Evolutionary conservation across 768 basidiomycete species (phyloP).

Genomic region (Mycena alexandri): DNA sequence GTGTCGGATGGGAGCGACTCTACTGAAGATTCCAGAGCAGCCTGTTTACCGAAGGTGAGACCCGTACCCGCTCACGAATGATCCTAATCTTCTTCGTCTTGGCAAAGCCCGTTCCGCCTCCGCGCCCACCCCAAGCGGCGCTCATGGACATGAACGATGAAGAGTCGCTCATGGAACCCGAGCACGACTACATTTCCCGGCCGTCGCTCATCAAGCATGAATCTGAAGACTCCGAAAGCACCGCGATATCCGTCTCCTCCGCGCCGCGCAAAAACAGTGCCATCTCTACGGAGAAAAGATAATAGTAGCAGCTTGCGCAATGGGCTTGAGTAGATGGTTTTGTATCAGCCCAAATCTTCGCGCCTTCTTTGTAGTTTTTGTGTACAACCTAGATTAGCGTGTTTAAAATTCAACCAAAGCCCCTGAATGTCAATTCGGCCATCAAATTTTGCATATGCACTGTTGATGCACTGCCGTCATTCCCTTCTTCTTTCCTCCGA

Average conservation of each 20-base stretch:
- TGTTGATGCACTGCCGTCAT: no score
- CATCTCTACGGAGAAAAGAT: no score
- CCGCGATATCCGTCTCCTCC: not conserved
- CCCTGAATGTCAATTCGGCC: not conserved
- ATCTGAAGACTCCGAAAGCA: not conserved
- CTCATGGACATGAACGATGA: not conserved
- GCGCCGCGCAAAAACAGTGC: no score
- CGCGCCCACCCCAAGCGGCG: not conserved
- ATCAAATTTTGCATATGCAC: not conserved
- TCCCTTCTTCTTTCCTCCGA: not conserved
- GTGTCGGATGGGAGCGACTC: not conserved
- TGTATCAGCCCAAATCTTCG: no score
- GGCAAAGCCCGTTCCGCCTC: slow-evolving; percentile 3
- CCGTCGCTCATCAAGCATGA: not conserved
- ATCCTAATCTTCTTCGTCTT: not conserved
- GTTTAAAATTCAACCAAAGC: no score
- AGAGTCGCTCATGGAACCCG: not conserved
- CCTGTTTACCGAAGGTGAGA: not conserved
- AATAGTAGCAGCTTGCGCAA: no score
- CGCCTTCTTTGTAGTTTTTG: no score
- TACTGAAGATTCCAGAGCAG: not conserved
- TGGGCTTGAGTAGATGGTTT: no score
- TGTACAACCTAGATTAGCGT: no score
- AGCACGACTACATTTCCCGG: not conserved
- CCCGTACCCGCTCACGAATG: not conserved